Evolutionary conservation across 768 basidiomycete genomes (phyloP), one percentile per base, ranked within the genome.

Genomic region (Leccinum incarnatum): DNA sequence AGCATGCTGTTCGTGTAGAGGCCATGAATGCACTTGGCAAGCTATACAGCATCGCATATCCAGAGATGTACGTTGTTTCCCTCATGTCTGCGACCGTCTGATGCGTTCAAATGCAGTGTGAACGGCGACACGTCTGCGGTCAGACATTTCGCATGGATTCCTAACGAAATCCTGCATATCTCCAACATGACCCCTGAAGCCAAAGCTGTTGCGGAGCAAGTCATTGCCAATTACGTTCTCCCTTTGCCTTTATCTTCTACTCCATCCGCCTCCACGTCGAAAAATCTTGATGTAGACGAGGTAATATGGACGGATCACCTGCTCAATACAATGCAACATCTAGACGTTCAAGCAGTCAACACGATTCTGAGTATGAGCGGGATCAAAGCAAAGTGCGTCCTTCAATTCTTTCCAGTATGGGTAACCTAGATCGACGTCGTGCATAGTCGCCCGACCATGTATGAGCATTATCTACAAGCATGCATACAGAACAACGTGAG

Each of bases 81-180:
- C 11, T n/a, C 12, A 4, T 7, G 56, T 34, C n/a, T 46, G 21
- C 53, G 30, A 19, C 59, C 8, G 2, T 57, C 56, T 64, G 19
- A 66, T 36, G 4, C 17, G 10, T 19, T 21, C 36, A 27, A 4
- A 19, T 45, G 25, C 34, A 98, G 96, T 62, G 94, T 96, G 70
- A 87, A 86, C 59, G 84, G 86, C 42, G 91, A 94, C 55, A 74
- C 80, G 2, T 77, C 82, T 1, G 93, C 93, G 2, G 79, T 88
- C 30, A 66, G 76, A 15, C 91, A 95, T 49, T 98, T 98, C 67
- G 85, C 84, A 0, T 99, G 97, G 97, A 98, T 99, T 60, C 95
- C 97, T 0, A 80, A 87, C 27, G 77, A 80, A 42, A 77, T 98
- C 30, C 76, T 95, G 9, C 78, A 79, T 45, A 80, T 82, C 60